These are phyloP conservation scores for Epichloe hybrida DNA, from an alignment of 2,329 filamentous ascomycete genomes.

Conservation along the genomic window DNA sequence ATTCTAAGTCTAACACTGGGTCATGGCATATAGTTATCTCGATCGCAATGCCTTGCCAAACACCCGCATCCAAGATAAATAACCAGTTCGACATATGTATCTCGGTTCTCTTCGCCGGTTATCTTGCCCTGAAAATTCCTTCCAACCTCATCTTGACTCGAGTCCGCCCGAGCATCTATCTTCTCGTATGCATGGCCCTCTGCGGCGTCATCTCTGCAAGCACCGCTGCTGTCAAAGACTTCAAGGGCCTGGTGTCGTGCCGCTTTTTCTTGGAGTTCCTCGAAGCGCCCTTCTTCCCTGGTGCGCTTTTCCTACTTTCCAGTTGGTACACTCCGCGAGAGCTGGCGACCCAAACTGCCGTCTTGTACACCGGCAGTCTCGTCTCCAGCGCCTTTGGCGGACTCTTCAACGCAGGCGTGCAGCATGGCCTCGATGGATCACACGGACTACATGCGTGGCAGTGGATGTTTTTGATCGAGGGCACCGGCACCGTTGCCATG, in stretches of 20 bases:
- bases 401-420: slow-evolving; percentile 29
- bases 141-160: slow-evolving; percentile 27
- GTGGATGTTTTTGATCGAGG: slow-evolving; percentile 22
- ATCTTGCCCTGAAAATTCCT: slow-evolving; percentile 18
- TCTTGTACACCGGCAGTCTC: slow-evolving; percentile 29
- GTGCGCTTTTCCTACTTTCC: slow-evolving; percentile 28
- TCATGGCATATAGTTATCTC: background rate
- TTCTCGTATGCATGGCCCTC: slow-evolving; percentile 21
- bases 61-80: slow-evolving; percentile 3
- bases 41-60: slow-evolving; percentile 5
- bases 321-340: slow-evolving; percentile 42
- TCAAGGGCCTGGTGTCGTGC: slow-evolving; percentile 26
- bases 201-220: slow-evolving; percentile 27
- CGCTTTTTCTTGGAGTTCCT: slow-evolving; percentile 28
- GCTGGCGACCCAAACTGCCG: slow-evolving; percentile 27
- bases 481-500: slow-evolving; percentile 14
- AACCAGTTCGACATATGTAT: slow-evolving; percentile 12
- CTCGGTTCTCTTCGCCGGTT: slow-evolving; percentile 25
- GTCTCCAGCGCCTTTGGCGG: slow-evolving; percentile 26
- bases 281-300: slow-evolving; percentile 25
- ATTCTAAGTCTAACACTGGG: background rate
- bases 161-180: slow-evolving; percentile 29
- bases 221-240: slow-evolving; percentile 28
- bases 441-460: slow-evolving; percentile 17
- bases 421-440: slow-evolving; percentile 17